Percentiles rank a stretch among this genome's conserved stretches.
phyloP scores from a whole-genome alignment of 345 rosid genomes.

The Rhodamnia rubescens region DNA sequence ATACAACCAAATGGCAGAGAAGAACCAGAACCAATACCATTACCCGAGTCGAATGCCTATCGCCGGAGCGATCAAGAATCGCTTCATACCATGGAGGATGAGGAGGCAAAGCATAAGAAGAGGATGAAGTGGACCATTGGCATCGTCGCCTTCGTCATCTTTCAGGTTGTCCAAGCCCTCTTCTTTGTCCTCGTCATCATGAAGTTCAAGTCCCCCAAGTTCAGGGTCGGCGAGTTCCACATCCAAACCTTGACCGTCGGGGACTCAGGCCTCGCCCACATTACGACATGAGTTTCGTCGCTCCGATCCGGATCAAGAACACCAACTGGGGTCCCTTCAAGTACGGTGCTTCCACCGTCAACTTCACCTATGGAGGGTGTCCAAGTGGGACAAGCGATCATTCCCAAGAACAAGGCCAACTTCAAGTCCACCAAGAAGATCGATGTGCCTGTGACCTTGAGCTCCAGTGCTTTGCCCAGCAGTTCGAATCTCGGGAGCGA shows the following conservation, averaged over 20 bases:
- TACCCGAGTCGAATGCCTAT: not conserved
- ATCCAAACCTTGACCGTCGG: not conserved
- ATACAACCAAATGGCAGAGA: not conserved
- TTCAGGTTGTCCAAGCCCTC: conserved; percentile 6
- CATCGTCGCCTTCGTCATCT: conserved; percentile 6
- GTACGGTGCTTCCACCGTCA: not conserved
- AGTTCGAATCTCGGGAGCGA: not conserved
- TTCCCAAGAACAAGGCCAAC: conserved; percentile 4
- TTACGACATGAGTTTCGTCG: not conserved
- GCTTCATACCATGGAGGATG: not conserved
- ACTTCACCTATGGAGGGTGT: conserved; percentile 1
- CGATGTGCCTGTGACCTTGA: not conserved
- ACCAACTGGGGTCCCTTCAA: conserved; percentile 4
- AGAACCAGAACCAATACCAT: not conserved
- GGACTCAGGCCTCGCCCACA: not conserved
- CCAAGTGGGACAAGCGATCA: not conserved
- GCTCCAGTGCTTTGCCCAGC: not conserved
- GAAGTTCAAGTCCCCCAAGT: conserved; percentile 12
- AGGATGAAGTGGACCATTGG: conserved; percentile 6
- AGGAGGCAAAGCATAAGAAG: conserved; percentile 7
- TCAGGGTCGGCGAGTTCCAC: not conserved
- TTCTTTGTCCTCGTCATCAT: conserved; percentile 5
- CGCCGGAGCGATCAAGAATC: no score
- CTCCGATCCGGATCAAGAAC: conserved; percentile 4
- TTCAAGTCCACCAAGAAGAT: conserved; percentile 4